These are phyloP conservation scores for Fusarium chaquense DNA, from an alignment of 2,329 filamentous ascomycete genomes.

Conservation along the genomic window DNA sequence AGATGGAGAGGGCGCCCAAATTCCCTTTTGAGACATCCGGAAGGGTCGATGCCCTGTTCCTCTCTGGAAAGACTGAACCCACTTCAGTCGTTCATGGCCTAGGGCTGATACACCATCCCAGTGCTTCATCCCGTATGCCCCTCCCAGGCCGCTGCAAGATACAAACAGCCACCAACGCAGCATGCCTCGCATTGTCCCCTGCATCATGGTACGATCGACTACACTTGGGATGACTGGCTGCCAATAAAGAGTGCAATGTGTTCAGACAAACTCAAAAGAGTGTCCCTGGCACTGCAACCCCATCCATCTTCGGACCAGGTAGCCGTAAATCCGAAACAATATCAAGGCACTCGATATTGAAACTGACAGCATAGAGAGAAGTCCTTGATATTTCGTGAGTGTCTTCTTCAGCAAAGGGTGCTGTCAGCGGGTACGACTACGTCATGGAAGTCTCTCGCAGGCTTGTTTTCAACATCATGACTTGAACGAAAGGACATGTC, in stretches of 20 bases:
- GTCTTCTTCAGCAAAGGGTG: background rate
- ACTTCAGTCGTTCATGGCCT: background rate
- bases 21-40: constrained; percentile 18
- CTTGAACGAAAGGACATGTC: constrained; percentile 2
- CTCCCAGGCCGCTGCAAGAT: constrained; percentile 24
- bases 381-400: background rate
- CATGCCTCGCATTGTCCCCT: constrained; percentile 36
- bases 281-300: constrained; percentile 39
- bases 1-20: background rate
- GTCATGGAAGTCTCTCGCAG: constrained; percentile 1
- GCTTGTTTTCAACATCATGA: background rate
- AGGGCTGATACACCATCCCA: constrained; percentile 5
- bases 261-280: constrained; percentile 12
- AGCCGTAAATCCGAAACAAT: constrained; percentile 33
- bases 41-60: constrained; percentile 9
- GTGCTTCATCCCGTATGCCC: constrained; percentile 5
- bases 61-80: constrained; percentile 8
- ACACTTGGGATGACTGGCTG: constrained; percentile 16
- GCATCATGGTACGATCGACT: constrained; percentile 31
- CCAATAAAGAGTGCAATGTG: constrained; percentile 6
- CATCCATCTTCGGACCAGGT: constrained; percentile 22
- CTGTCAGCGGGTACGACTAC: background rate
- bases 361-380: constrained; percentile 4
- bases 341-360: background rate
- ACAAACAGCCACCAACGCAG: constrained; percentile 16